Base-by-base conservation (phyloP, 805 yeast species). In the Yarrowia osloensis region DNA sequence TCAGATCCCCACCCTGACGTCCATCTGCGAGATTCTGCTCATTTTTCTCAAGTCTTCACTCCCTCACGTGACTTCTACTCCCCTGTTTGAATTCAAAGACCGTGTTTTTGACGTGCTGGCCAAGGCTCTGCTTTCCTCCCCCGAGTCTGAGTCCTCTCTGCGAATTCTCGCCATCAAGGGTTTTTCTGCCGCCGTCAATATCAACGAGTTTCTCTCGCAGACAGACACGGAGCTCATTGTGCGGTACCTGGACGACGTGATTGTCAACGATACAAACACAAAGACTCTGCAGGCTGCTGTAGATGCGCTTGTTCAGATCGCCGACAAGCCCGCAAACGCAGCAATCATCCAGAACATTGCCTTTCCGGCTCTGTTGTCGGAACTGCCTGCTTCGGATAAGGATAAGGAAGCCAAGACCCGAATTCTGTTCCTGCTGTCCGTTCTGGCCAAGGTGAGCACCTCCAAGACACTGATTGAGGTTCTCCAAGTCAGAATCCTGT, bases 91-190 rank as follows among this genome's bases (percentile, higher is more conserved):
- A 8, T 84, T 78, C 74, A 87, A 89, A 69, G 97, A 92, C 72
- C 86, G 86, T 44, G 78, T 93, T 17, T 77, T 92, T 33, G 84
- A 87, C 66, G 78, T 88, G 49, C 75, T 91, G 70, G 86, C 92
- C n/a, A 87, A 85, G 72, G 82, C 90, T 5, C 79, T 93, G 59
- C 84, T 88, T 74, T 82, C 66, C 19, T 82, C 90, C 0, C 86
- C 96, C 0, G 82, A 81, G 37, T 77, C 85, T 33, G 97, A 90
- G 72, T 87, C 86, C 12, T 85, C 92, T 1, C 80, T 91, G 67
- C 82, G 91, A 72, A 81, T 88, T 29, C 78, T 88, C 46, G 84
- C 95, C 0, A 79, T 89, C 31, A 85, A 85, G 66, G 90, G 89
- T 52, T 80, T 91, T 62, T 81, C 86, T 0, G 84, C 85, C 62